Base-by-base conservation (phyloP, 2,329 filamentous ascomycete species). In the Myriangium duriaei region DNA sequence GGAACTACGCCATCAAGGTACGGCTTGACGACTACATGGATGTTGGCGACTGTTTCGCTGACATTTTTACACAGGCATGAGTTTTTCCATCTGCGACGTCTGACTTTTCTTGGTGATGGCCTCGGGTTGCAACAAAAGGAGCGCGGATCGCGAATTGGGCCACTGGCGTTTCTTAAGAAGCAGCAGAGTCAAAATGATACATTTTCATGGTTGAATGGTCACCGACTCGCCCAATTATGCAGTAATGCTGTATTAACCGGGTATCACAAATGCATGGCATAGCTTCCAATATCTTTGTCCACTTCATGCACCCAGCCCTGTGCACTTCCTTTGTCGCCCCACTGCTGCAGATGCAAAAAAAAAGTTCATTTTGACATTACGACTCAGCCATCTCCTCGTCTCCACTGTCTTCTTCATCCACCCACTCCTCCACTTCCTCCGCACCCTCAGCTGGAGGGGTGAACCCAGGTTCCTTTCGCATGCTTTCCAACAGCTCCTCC, bases 1-100 rank as follows among this genome's bases (percentile, higher is more conserved):
- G 91, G 71, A 95, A 93, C 74, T 98, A 81, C 70, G 91, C 91
- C 68, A 83, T 98, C 68, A 98, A 96, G 88, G 91, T 87, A 60
- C 57, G 62, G 44, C 32, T 11, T 18, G n/a, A n/a, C n/a, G n/a
- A n/a, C n/a, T n/a, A n/a, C 12, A 11, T 12, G n/a, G 26, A 37
- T 30, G 17, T 9, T 19, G 19, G 4, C 11, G 11, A 12, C 4
- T 34, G 11, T 28, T 15, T 32, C 13, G 32, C 29, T 2, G 5
- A 19, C 14, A 29, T 13, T 30, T 26, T 5, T 19, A 4, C 7
- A 3, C 21, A 40, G 38, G 36, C 36, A 39, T 39, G 18, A 39
- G 30, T 33, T 32, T 26, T n/a, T 26, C 7, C 7, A 7, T 7
- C 21, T 7, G 4, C 11, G 12, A 14, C 11, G 16, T 34, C 32